Percentiles rank a stretch among this genome's conserved stretches.
These are phyloP conservation scores for Clonostachys sp. DNA, from an alignment of 2,329 filamentous ascomycete species.

Conservation along the genomic window DNA sequence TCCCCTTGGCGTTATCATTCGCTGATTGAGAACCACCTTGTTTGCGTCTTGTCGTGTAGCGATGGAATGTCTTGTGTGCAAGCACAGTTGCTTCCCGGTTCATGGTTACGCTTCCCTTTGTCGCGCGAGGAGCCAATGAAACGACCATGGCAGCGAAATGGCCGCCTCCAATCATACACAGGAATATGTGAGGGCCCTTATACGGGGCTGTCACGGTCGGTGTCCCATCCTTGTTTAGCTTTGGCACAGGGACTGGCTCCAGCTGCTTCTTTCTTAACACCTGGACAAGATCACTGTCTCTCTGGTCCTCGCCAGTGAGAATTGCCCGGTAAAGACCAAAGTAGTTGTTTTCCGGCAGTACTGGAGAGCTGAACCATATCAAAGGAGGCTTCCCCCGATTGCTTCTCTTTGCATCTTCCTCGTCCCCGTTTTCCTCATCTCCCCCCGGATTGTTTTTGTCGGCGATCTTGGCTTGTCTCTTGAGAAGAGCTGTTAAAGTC, in stretches of 20 bases:
- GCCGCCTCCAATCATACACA: constrained; percentile 97
- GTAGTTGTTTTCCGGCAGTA: constrained; percentile 71
- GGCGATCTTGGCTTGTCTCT: constrained; percentile 74
- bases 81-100: constrained; percentile 84
- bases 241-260: constrained; percentile 49
- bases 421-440: constrained; percentile 41
- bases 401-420: constrained; percentile 1
- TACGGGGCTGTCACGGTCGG: constrained; percentile 46
- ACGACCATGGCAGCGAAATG: constrained; percentile 98
- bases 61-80: constrained; percentile 95
- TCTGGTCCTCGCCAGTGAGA: constrained; percentile 67
- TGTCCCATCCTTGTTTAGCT: constrained; percentile 53
- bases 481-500: constrained; percentile 71
- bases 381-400: constrained; percentile 66
- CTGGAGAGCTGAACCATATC: constrained; percentile 78
- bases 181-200: constrained; percentile 80
- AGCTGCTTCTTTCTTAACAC: constrained; percentile 75
- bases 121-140: constrained; percentile 74
- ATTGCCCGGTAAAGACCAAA: constrained; percentile 84
- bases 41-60: constrained; percentile 93
- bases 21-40: constrained; percentile 94
- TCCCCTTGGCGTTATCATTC: constrained; percentile 90
- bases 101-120: constrained; percentile 67
- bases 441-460: constrained; percentile 25
- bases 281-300: constrained; percentile 56